These are phyloP conservation scores for Penicillium subrubescens DNA, from an alignment of 495 filamentous ascomycete genomes.

Conservation along the genomic window DNA sequence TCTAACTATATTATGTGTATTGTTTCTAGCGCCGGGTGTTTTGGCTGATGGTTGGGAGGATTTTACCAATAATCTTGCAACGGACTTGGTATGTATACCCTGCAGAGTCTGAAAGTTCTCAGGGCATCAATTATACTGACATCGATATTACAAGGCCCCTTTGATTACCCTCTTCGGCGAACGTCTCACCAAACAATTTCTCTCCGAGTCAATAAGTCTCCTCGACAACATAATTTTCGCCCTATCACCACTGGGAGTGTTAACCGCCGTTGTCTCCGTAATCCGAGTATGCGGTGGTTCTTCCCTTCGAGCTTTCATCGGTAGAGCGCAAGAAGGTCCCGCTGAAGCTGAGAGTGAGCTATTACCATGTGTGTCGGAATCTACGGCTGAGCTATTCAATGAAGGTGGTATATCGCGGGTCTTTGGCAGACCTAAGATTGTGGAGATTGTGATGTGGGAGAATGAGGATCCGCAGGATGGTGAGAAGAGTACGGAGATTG, in stretches of 20 bases:
- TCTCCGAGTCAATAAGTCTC: slow-evolving; percentile 52
- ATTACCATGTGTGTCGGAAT: slow-evolving; percentile 45
- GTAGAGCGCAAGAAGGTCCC: slow-evolving; percentile 48
- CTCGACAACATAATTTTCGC: slow-evolving; percentile 58
- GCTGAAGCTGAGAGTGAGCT: slow-evolving; percentile 45
- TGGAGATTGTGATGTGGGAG: slow-evolving; percentile 45
- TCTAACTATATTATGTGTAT: slow-evolving; percentile 16
- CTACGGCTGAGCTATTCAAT: slow-evolving; percentile 47
- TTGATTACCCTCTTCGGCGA: slow-evolving; percentile 60
- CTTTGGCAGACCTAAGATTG: slow-evolving; percentile 41
- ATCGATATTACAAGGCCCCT: slow-evolving; percentile 36
- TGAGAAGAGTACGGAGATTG: slow-evolving; percentile 22
- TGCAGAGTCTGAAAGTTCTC: neutral
- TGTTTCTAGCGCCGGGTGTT: slow-evolving; percentile 22
- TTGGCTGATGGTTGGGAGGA: slow-evolving; percentile 45
- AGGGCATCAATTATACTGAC: neutral
- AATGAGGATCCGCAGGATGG: slow-evolving; percentile 20
- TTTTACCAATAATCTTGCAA: slow-evolving; percentile 56
- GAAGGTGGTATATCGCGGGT: slow-evolving; percentile 45
- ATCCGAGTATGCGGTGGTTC: slow-evolving; percentile 55
- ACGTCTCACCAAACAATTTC: slow-evolving; percentile 58
- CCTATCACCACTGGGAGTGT: slow-evolving; percentile 55
- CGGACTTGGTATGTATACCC: slow-evolving; percentile 40
- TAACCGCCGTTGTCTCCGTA: slow-evolving; percentile 55
- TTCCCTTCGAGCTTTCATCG: slow-evolving; percentile 55